Percentiles rank a stretch among this genome's conserved stretches.
Evolutionary conservation across 2,329 filamentous ascomycete species (phyloP).

Genomic region (Periglandula ipomoeae): DNA sequence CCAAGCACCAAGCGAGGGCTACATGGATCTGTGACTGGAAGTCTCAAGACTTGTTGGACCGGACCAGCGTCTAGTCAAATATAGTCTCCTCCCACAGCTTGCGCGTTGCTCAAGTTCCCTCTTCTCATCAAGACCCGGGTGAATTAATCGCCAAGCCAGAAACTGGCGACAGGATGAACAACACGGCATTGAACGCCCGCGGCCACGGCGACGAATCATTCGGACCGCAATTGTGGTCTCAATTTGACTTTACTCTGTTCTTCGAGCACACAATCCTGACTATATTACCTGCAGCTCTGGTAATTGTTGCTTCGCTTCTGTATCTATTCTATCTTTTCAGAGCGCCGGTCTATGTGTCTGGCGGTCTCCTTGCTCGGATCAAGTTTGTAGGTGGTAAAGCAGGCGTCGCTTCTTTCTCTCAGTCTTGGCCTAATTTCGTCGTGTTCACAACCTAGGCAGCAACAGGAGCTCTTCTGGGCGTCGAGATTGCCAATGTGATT

Average conservation of each 20-base stretch:
- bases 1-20: too few species aligned
- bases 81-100: too few species aligned
- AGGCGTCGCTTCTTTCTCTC: not conserved
- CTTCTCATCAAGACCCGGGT: too few species aligned
- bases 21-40: too few species aligned
- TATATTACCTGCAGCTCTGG: not conserved
- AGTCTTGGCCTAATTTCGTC: not conserved
- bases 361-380: not conserved
- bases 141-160: too few species aligned
- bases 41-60: too few species aligned
- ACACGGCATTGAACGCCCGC: too few species aligned
- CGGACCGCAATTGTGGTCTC: not conserved
- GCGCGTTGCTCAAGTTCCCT: too few species aligned
- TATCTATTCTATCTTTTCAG: not conserved
- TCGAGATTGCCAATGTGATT: not conserved
- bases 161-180: too few species aligned
- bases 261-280: not conserved
- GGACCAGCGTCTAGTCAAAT: too few species aligned
- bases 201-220: not conserved
- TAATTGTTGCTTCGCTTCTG: not conserved
- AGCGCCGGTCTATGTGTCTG: not conserved
- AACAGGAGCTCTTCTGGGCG: not conserved
- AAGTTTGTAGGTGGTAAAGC: not conserved
- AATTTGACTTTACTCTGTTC: not conserved
- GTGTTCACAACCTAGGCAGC: not conserved